Evolutionary conservation across 805 yeast genomes (phyloP).

Genomic region (Candida mattraensis): DNA sequence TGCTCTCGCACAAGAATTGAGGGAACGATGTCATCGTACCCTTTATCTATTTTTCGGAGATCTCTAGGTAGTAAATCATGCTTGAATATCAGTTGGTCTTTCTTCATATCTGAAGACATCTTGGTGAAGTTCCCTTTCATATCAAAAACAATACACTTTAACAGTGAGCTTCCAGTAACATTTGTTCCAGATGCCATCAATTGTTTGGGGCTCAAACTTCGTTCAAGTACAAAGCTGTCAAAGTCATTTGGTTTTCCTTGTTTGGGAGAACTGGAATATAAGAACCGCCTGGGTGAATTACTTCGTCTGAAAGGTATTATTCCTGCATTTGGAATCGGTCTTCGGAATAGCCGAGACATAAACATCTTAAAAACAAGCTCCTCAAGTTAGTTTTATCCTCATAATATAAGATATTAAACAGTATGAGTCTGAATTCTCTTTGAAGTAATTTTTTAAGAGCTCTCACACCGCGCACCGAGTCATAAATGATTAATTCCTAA

Average conservation of each 20-base stretch:
- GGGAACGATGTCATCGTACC: conserved; percentile 54
- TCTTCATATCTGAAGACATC: conserved; percentile 45
- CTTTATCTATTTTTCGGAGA: conserved; percentile 49
- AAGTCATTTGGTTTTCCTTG: conserved; percentile 10
- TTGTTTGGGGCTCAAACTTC: conserved; percentile 27
- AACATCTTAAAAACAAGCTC: no score
- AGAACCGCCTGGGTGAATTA: background rate
- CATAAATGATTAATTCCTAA: no score
- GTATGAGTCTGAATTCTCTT: no score
- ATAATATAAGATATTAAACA: no score
- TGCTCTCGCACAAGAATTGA: conserved; percentile 48
- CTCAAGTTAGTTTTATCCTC: no score
- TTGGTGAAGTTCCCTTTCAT: conserved; percentile 41
- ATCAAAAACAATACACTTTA: conserved; percentile 51
- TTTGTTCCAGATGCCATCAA: conserved; percentile 7
- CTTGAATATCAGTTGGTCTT: conserved; percentile 42
- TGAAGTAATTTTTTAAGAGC: no score
- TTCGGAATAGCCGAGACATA: no score
- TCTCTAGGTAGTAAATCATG: conserved; percentile 54
- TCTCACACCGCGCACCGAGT: no score
- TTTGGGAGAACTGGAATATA: background rate
- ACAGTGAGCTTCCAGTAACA: conserved; percentile 16
- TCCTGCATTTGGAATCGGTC: no score
- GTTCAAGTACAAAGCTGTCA: conserved; percentile 25
- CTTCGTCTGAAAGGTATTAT: no score